phyloP scores from a whole-genome alignment of 139 green algal genomes.

The Chlamydomonas asymmetrica region DNA sequence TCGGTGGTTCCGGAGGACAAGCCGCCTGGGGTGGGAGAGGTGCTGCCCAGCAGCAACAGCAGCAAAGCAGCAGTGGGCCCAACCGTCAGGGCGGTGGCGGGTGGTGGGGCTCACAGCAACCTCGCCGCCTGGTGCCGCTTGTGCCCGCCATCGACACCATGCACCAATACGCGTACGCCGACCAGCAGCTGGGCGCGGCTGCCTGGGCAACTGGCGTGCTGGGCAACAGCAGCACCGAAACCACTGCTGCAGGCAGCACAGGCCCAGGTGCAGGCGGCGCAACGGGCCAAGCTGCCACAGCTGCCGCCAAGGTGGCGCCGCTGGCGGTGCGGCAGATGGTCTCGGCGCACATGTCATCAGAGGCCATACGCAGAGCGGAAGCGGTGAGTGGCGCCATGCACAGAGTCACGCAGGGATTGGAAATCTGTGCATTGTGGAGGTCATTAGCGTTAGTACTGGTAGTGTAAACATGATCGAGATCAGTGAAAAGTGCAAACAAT shows the following conservation, averaged over 20 bases:
- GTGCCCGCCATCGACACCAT: constrained; percentile 53
- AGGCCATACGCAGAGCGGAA: constrained; percentile 67
- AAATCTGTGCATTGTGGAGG: background rate
- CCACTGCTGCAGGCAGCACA: too few species aligned
- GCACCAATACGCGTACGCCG: constrained; percentile 43
- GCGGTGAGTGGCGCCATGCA: constrained; percentile 3
- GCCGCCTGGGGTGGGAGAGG: constrained; percentile 1
- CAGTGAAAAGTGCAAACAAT: background rate
- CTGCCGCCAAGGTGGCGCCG: constrained; percentile 38
- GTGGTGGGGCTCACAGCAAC: background rate
- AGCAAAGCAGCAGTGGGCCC: background rate
- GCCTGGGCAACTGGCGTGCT: too few species aligned
- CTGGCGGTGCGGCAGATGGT: constrained; percentile 76
- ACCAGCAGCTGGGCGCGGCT: too few species aligned
- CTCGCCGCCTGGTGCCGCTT: constrained; percentile 45
- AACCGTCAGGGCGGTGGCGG: background rate
- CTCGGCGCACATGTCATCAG: constrained; percentile 62
- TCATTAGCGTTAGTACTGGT: background rate
- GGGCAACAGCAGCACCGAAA: too few species aligned
- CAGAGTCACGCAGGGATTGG: background rate
- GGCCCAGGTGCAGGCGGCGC: constrained; percentile 6
- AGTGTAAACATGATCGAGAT: too few species aligned
- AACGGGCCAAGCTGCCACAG: too few species aligned
- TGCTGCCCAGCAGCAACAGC: background rate
- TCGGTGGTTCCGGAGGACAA: background rate